Evolutionary conservation across 140 eudicot genomes (phyloP).

Genomic region (Bidens hawaiensis): DNA sequence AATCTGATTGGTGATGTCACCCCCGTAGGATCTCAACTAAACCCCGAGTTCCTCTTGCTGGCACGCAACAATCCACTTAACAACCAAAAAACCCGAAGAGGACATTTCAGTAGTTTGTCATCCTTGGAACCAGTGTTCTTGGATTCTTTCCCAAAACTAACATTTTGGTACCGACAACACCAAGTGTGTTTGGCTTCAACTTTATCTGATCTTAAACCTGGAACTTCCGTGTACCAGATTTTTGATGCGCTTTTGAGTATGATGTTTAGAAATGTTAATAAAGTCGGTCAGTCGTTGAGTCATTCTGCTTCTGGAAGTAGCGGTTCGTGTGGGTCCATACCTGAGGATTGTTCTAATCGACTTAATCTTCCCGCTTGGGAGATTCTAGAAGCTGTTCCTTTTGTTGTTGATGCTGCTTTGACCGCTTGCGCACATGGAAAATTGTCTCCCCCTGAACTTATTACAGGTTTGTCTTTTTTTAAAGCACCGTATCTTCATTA

Average conservation of each 20-base stretch:
- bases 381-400: slow-evolving; percentile 94
- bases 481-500: background rate
- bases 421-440: slow-evolving; percentile 86
- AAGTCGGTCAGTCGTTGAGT: slow-evolving; percentile 49
- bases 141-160: slow-evolving; percentile 81
- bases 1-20: slow-evolving; percentile 60
- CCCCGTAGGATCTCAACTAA: slow-evolving; percentile 74
- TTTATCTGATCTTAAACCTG: slow-evolving; percentile 80
- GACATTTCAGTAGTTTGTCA: slow-evolving; percentile 39
- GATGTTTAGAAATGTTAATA: slow-evolving; percentile 69
- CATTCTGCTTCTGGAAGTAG: slow-evolving; percentile 75
- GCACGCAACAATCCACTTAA: slow-evolving; percentile 50
- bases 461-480: slow-evolving; percentile 60
- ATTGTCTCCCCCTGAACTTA: slow-evolving; percentile 87
- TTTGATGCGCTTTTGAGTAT: slow-evolving; percentile 77
- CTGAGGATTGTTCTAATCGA: slow-evolving; percentile 50
- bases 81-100: slow-evolving; percentile 38
- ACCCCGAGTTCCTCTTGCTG: slow-evolving; percentile 80
- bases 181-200: slow-evolving; percentile 84
- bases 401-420: slow-evolving; percentile 90
- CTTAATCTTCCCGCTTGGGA: slow-evolving; percentile 94
- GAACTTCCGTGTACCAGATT: slow-evolving; percentile 78
- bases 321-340: slow-evolving; percentile 50
- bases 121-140: slow-evolving; percentile 58
- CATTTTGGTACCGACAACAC: slow-evolving; percentile 81